Percentiles rank a stretch among this genome's conserved stretches.
These are phyloP conservation scores for Entophlyctis luteolus DNA, from an alignment of 192 early-diverging fungal species.

Conservation along the genomic window DNA sequence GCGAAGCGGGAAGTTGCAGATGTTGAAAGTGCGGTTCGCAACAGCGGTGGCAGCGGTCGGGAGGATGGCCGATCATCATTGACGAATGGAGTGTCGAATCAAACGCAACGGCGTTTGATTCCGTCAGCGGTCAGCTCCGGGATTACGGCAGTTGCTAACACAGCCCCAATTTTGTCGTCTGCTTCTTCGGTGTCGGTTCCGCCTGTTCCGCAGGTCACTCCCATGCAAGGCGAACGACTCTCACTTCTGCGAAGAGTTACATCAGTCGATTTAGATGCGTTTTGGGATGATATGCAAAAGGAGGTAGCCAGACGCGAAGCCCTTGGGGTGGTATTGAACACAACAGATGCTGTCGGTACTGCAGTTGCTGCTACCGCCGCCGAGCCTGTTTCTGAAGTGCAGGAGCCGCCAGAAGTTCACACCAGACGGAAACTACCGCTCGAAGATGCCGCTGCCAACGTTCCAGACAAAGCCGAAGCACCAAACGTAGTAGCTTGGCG, in stretches of 20 bases:
- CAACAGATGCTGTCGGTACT: not conserved
- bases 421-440: not conserved
- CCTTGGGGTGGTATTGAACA: not conserved
- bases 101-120: too few relatives aligned
- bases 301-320: constrained; percentile 18
- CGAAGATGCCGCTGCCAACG: not conserved
- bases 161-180: not conserved
- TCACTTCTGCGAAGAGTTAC: constrained; percentile 8
- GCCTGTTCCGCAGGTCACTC: not conserved
- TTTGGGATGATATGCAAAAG: constrained; percentile 22
- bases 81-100: not conserved
- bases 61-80: not conserved
- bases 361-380: not conserved
- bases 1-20: not conserved
- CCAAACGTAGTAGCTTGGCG: constrained; percentile 15
- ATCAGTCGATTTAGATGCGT: constrained; percentile 1
- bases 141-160: not conserved
- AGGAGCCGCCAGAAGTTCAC: not conserved
- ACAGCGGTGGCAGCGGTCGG: not conserved
- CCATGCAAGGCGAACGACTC: constrained; percentile 3
- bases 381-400: not conserved
- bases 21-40: not conserved
- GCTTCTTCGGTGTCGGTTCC: not conserved
- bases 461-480: not conserved
- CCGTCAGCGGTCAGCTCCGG: not conserved